Evolutionary conservation across 202 grass and related monocot species (phyloP), one percentile per base, ranked within the genome.

Genomic region (Schoenoplectus triqueter): DNA sequence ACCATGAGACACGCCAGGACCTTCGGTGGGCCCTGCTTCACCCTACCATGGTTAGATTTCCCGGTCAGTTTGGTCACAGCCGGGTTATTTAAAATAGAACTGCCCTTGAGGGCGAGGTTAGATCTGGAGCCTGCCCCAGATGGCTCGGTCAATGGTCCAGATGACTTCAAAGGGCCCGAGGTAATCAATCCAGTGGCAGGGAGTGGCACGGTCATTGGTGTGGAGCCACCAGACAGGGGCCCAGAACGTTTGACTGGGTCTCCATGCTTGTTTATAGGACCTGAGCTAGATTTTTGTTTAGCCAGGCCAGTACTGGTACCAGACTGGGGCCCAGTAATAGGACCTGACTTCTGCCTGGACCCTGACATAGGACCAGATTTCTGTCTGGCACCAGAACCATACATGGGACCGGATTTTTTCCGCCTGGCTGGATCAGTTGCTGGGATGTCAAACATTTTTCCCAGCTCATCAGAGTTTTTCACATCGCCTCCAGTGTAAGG

Each of bases 371-470:
- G 79, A 63, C 79, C 79, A 31, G 79, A 82, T 82, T 82, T 63
- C 20, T 82, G 79, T 51, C 79, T 82, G 60, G 61, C 47, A 56
- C 80, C 63, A 41, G 80, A 68, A 69, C 80, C 80, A 54, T 65
- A 67, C 51, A 68, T 65, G 51, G 64, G 80, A 21, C 79, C 79
- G 5, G 79, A 82, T 3, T 15, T 82, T 64, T 82, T 82, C 15
- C 61, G 15, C 21, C 61, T 51, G 60, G 79, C 63, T 14, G 42
- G 79, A 61, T 66, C 79, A 0, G 79, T n/a, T 82, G 59, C 10
- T 6, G 79, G 79, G n/a, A 63, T 66, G 79, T 63, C 59, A 66
- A 83, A 83, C 80, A 83, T 83, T 55, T 83, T 83, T 55, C 66
- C 80, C 2, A 83, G 66, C 20, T 69, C 80, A 49, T 68, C 48